A percentile compares a stretch with the other conserved stretches of the same genome.
Evolutionary conservation across 805 yeast genomes (phyloP).

Genomic region (Saturnispora hagleri): DNA sequence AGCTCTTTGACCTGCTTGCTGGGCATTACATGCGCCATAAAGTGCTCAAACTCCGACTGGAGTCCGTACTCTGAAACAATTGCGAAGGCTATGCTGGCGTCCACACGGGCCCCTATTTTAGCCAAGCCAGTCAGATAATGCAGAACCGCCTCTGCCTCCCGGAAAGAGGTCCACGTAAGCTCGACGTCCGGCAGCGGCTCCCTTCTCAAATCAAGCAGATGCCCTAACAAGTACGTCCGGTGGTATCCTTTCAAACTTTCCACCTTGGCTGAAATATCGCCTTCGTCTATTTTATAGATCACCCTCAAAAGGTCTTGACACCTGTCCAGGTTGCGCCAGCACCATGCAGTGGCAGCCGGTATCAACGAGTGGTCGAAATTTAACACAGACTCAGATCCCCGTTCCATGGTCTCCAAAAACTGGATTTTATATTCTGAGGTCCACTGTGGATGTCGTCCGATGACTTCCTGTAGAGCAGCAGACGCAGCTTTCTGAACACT

Average conservation of each 20-base stretch:
- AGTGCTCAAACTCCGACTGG: not conserved
- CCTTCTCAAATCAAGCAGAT: not conserved
- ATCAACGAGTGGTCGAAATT: not conserved
- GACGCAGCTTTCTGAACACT: constrained; percentile 71
- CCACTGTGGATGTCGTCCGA: constrained; percentile 51
- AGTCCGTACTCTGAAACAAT: not conserved
- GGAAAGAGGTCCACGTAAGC: not conserved
- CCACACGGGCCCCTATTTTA: not conserved
- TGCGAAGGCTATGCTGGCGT: not conserved
- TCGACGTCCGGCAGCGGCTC: not conserved
- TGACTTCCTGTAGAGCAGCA: constrained; percentile 78
- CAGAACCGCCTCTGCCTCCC: not conserved
- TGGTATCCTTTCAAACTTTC: not conserved
- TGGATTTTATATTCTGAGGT: not conserved
- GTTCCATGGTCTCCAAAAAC: not conserved
- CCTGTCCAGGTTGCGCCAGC: not conserved
- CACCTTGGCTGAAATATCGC: not conserved
- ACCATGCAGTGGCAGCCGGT: not conserved
- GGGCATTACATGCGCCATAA: not conserved
- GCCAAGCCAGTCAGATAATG: not conserved
- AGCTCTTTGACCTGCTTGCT: not conserved
- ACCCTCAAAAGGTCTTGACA: not conserved
- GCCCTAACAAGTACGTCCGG: not conserved
- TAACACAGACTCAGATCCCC: not conserved
- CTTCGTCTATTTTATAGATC: not conserved